These are phyloP conservation scores for Scytalidium lignicola DNA, from an alignment of 2,329 filamentous ascomycete species.

Conservation along the genomic window DNA sequence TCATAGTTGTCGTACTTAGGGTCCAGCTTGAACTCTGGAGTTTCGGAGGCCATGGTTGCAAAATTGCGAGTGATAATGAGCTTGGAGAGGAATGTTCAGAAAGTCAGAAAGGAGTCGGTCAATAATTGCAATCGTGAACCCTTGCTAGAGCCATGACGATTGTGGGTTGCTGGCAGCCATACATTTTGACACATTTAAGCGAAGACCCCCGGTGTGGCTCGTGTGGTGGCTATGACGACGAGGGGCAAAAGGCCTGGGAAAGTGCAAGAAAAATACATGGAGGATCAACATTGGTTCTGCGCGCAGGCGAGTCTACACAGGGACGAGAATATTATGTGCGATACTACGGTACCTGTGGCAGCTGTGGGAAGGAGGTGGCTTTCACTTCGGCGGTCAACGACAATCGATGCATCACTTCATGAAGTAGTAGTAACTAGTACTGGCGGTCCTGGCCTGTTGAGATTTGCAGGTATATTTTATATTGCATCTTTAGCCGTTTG, in stretches of 20 bases:
- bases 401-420: not conserved
- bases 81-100: constrained; percentile 1
- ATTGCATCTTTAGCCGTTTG: constrained; percentile 21
- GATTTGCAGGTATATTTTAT: not conserved
- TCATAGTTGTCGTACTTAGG: constrained; percentile 96
- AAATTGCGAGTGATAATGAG: constrained; percentile 1
- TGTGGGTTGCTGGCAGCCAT: not conserved
- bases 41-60: constrained; percentile 21
- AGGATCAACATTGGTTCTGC: not conserved
- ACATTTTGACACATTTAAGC: not conserved
- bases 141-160: not conserved
- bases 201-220: not conserved
- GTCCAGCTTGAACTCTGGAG: constrained; percentile 48
- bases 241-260: not conserved
- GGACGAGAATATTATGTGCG: not conserved
- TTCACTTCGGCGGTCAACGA: not conserved
- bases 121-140: not conserved
- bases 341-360: no score
- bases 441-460: not conserved
- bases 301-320: not conserved
- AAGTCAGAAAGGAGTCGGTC: constrained; percentile 1
- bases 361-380: no score
- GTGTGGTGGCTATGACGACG: not conserved
- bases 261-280: no score
- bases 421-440: not conserved